phyloP scores from a whole-genome alignment of 139 green algal genomes.

The Marvania coccoides region DNA sequence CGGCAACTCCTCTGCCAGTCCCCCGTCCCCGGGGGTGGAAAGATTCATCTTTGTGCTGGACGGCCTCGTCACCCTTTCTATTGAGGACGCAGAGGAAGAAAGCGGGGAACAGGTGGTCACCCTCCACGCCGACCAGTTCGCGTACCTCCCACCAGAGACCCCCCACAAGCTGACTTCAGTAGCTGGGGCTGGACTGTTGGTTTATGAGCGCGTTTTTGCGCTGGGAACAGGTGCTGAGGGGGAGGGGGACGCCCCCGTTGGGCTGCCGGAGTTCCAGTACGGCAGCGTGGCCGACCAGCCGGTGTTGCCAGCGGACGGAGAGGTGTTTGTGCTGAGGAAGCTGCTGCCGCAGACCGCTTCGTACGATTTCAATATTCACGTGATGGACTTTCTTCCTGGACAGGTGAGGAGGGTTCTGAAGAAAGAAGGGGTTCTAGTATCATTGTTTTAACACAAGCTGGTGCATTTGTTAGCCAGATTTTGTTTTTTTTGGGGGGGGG shows the following conservation, averaged over 20 bases:
- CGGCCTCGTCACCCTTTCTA: constrained; percentile 33
- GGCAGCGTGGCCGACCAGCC: constrained; percentile 54
- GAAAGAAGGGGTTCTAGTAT: too few relatives aligned
- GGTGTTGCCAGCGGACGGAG: constrained; percentile 44
- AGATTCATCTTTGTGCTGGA: constrained; percentile 77
- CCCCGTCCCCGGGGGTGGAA: constrained; percentile 37
- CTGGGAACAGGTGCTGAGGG: constrained; percentile 2
- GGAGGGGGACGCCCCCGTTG: background rate
- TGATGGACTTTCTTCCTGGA: constrained; percentile 86
- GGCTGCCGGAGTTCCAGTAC: constrained; percentile 35
- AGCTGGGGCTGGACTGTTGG: constrained; percentile 50
- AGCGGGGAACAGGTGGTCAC: background rate
- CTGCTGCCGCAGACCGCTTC: constrained; percentile 72
- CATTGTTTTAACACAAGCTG: too few relatives aligned
- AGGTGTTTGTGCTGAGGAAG: constrained; percentile 92
- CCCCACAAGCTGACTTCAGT: background rate
- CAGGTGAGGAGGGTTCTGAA: constrained; percentile 2
- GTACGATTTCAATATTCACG: constrained; percentile 95
- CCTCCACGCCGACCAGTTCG: constrained; percentile 58
- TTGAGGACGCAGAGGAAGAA: background rate
- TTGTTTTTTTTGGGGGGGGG: too few relatives aligned
- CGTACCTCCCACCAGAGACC: constrained; percentile 62
- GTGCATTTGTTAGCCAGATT: too few relatives aligned
- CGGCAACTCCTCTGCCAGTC: constrained; percentile 8
- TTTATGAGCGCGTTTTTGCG: constrained; percentile 64